Percentiles rank a stretch among this genome's conserved stretches.
phyloP scores from a whole-genome alignment of 768 basidiomycete genomes.

The Rhodocollybia butyracea region DNA sequence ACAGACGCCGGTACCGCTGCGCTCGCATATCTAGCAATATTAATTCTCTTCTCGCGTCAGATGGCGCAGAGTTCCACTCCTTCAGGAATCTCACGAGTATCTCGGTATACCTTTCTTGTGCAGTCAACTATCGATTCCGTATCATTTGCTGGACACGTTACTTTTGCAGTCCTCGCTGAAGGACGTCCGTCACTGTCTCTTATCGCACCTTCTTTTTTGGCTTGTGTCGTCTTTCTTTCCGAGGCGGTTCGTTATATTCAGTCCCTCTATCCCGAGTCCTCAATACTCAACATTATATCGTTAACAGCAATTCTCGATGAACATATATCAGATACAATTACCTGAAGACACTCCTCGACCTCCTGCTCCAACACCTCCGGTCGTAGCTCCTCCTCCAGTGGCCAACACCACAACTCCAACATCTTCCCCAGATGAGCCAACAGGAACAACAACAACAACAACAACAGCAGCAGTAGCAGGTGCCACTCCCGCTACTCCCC shows the following conservation, averaged over 20 bases:
- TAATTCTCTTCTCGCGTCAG: conserved; percentile 72
- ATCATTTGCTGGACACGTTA: conserved; percentile 85
- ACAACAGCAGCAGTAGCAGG: not conserved
- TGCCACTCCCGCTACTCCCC: conserved; percentile 4
- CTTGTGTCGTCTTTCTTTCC: conserved; percentile 75
- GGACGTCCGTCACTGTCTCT: conserved; percentile 79
- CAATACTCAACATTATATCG: not conserved
- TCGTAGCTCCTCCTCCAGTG: conserved; percentile 14
- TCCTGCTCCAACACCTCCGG: conserved; percentile 15
- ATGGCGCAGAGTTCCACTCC: conserved; percentile 74
- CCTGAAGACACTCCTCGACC: conserved; percentile 56
- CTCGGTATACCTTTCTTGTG: conserved; percentile 77
- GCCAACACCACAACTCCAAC: not conserved
- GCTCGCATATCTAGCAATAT: conserved; percentile 61
- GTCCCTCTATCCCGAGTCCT: not conserved
- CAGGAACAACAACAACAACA: not conserved
- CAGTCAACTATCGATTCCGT: conserved; percentile 81
- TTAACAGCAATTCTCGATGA: conserved; percentile 76
- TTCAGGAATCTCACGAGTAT: conserved; percentile 73
- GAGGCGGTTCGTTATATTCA: conserved; percentile 62
- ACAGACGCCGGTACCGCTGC: conserved; percentile 73
- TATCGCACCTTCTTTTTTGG: conserved; percentile 80
- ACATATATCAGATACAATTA: conserved; percentile 80
- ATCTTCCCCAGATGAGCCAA: not conserved
- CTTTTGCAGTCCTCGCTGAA: conserved; percentile 82